phyloP scores from a whole-genome alignment of 495 filamentous ascomycete genomes.

The Tricharina praecox region DNA sequence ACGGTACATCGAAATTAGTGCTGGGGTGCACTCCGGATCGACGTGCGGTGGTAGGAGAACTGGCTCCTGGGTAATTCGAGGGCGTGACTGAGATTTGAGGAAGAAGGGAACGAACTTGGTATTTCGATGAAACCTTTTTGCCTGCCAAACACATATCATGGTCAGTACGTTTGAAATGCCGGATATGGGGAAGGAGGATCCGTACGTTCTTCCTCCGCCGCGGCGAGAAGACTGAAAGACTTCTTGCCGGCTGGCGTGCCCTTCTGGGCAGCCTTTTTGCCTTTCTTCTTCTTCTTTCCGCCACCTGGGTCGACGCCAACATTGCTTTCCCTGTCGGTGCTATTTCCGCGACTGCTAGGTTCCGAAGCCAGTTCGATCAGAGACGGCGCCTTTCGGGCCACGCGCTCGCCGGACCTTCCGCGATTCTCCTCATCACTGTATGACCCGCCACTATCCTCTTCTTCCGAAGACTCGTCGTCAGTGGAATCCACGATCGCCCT shows the following conservation, averaged over 20 bases:
- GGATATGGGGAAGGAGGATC: not conserved
- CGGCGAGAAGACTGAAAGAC: slow-evolving; percentile 43
- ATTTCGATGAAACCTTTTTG: slow-evolving; percentile 27
- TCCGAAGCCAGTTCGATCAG: slow-evolving; percentile 4
- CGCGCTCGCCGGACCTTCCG: slow-evolving; percentile 22
- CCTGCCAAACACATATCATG: slow-evolving; percentile 17
- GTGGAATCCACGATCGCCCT: slow-evolving; percentile 35
- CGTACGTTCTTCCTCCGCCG: slow-evolving; percentile 65
- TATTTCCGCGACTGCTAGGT: slow-evolving; percentile 30
- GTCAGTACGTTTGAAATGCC: slow-evolving; percentile 7
- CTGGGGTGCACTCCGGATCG: slow-evolving; percentile 54
- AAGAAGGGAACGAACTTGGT: slow-evolving; percentile 40
- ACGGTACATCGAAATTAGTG: slow-evolving; percentile 59
- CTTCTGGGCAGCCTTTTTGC: slow-evolving; percentile 22
- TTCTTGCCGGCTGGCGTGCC: slow-evolving; percentile 14
- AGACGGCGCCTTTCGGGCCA: slow-evolving; percentile 3
- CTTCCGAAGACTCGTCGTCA: slow-evolving; percentile 34
- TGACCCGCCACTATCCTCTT: slow-evolving; percentile 35
- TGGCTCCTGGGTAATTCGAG: slow-evolving; percentile 29
- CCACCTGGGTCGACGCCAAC: slow-evolving; percentile 20
- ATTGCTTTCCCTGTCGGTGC: slow-evolving; percentile 23
- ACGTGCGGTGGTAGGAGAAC: slow-evolving; percentile 19
- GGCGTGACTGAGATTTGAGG: slow-evolving; percentile 47
- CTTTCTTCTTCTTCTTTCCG: slow-evolving; percentile 26
- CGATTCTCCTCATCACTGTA: slow-evolving; percentile 33